phyloP scores from a whole-genome alignment of 176 grass and related monocot species.

The Carex littledalei region DNA sequence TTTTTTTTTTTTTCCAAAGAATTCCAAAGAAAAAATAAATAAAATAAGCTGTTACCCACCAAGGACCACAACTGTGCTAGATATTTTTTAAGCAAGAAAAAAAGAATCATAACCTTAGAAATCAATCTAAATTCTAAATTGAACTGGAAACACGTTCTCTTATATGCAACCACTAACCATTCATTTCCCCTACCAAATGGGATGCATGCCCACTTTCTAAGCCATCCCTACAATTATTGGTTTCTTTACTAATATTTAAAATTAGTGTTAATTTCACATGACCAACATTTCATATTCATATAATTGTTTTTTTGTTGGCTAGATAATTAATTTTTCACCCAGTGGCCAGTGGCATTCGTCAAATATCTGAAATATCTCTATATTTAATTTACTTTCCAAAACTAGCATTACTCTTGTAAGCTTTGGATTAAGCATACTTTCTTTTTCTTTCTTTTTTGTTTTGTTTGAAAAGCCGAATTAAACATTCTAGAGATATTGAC shows the following conservation, averaged over 20 bases:
- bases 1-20: not conserved
- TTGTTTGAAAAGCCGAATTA: too few relatives aligned
- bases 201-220: not conserved
- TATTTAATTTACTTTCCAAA: not conserved
- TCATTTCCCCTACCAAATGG: not conserved
- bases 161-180: not conserved
- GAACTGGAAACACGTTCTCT: not conserved
- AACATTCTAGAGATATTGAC: not conserved
- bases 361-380: not conserved
- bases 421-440: not conserved
- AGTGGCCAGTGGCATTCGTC: not conserved
- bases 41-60: not conserved
- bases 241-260: not conserved
- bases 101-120: not conserved
- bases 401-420: not conserved
- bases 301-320: not conserved
- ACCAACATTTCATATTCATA: not conserved
- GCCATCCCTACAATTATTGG: not conserved
- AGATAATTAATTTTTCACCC: not conserved
- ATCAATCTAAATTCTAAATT: not conserved
- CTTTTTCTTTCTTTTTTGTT: too few relatives aligned
- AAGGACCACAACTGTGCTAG: not conserved
- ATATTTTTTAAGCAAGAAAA: not conserved
- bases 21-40: not conserved
- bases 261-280: not conserved